Evolutionary conservation across 805 yeast species (phyloP).

Genomic region (Candida alai): DNA sequence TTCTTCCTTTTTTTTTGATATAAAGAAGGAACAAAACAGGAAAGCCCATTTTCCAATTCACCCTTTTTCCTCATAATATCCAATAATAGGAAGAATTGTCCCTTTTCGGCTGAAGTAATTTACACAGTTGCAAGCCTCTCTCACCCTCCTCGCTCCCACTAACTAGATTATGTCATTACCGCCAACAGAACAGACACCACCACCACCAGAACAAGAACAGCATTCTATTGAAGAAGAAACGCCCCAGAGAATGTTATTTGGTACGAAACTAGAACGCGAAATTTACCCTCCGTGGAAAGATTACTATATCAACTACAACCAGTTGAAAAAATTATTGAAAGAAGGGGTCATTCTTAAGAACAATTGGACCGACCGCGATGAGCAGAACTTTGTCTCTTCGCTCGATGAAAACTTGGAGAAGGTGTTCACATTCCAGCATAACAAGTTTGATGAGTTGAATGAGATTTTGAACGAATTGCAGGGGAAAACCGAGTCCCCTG

Average conservation of each 20-base stretch:
- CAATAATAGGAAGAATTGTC: no score
- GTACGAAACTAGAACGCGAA: conserved; percentile 77
- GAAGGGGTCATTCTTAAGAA: conserved; percentile 53
- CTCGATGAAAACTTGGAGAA: conserved; percentile 71
- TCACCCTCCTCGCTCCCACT: no score
- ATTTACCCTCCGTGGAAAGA: conserved; percentile 85
- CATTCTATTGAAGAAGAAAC: background rate
- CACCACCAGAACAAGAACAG: conserved; percentile 1
- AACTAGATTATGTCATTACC: conserved; percentile 5
- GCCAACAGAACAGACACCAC: conserved; percentile 1
- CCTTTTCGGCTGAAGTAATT: no score
- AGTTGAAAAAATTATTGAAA: conserved; percentile 61
- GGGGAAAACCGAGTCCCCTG: conserved; percentile 41
- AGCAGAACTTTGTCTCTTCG: conserved; percentile 60
- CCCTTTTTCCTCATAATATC: no score
- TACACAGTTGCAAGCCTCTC: no score
- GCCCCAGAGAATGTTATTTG: conserved; percentile 64
- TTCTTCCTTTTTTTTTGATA: no score
- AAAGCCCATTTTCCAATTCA: no score
- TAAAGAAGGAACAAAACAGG: no score
- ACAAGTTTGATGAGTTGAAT: conserved; percentile 66
- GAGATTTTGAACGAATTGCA: conserved; percentile 64
- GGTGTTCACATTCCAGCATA: conserved; percentile 67
- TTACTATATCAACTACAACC: conserved; percentile 63
- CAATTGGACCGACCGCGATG: conserved; percentile 70